Evolutionary conservation across 371 early-diverging fungal species (phyloP).

Genomic region (Mortierella sp.): DNA sequence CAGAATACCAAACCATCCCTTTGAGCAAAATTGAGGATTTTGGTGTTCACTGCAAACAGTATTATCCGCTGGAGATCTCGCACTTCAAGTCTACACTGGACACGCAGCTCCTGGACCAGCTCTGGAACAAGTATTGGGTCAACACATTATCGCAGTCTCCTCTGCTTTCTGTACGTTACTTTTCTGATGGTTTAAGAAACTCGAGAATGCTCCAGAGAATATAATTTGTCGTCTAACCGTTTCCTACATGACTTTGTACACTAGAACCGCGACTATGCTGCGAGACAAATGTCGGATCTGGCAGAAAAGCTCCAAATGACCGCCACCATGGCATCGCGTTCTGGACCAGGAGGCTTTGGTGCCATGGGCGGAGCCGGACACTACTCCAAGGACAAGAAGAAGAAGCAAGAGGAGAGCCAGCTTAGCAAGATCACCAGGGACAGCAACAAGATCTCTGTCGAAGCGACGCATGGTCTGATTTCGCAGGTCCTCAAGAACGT

Average conservation of each 20-base stretch:
- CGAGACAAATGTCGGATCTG: slow-evolving; percentile 83
- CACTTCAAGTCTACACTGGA: slow-evolving; percentile 96
- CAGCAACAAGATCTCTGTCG: slow-evolving; percentile 81
- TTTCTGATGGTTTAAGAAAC: no score
- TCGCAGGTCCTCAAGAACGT: slow-evolving; percentile 85
- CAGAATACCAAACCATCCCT: slow-evolving; percentile 88
- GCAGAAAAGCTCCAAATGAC: slow-evolving; percentile 87
- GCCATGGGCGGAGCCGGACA: slow-evolving; percentile 56
- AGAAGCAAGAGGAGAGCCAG: slow-evolving; percentile 74
- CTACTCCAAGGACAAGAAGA: slow-evolving; percentile 61
- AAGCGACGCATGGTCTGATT: slow-evolving; percentile 83
- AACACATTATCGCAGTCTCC: slow-evolving; percentile 93
- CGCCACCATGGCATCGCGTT: slow-evolving; percentile 67
- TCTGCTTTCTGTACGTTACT: slow-evolving; percentile 89
- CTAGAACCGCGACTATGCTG: slow-evolving; percentile 85
- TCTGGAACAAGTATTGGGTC: slow-evolving; percentile 98
- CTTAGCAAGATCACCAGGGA: slow-evolving; percentile 82
- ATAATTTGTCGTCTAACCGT: not conserved
- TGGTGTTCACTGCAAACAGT: slow-evolving; percentile 94
- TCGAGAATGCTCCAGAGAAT: no score
- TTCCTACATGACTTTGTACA: not conserved
- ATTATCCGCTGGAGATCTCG: slow-evolving; percentile 92
- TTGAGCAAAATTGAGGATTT: slow-evolving; percentile 96
- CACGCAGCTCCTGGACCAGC: slow-evolving; percentile 83
- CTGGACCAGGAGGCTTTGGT: slow-evolving; percentile 61